Evolutionary conservation across 495 filamentous ascomycete species (phyloP).

Genomic region (Penicillium bovifimosum): DNA sequence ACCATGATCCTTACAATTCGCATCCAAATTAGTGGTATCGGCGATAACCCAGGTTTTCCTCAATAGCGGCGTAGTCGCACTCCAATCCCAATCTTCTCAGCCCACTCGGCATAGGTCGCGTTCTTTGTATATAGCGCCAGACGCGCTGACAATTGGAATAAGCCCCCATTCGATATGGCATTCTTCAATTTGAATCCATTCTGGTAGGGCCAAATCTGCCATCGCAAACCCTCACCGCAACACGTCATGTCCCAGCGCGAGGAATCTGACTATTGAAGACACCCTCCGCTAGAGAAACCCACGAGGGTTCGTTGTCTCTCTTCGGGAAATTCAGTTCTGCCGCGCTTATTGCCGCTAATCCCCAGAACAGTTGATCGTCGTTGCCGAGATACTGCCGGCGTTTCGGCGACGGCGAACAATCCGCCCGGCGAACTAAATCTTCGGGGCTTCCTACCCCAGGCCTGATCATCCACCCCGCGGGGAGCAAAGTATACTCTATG

Average conservation of each 20-base stretch:
- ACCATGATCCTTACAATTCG: slow-evolving; percentile 52
- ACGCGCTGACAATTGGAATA: slow-evolving; percentile 70
- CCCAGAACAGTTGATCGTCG: slow-evolving; percentile 77
- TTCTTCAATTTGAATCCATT: slow-evolving; percentile 75
- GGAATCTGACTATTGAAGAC: slow-evolving; percentile 57
- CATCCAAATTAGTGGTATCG: slow-evolving; percentile 54
- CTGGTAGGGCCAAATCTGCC: slow-evolving; percentile 78
- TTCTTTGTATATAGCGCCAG: slow-evolving; percentile 69
- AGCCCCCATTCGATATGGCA: slow-evolving; percentile 64
- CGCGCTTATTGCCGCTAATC: slow-evolving; percentile 60
- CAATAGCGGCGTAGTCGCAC: slow-evolving; percentile 48
- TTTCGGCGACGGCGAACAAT: too few species aligned
- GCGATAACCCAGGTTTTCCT: slow-evolving; percentile 46
- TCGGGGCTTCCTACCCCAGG: too few species aligned
- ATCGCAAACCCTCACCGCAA: slow-evolving; percentile 70
- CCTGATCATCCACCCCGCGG: too few species aligned
- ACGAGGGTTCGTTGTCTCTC: slow-evolving; percentile 48
- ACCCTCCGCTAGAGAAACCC: slow-evolving; percentile 51
- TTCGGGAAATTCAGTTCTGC: slow-evolving; percentile 66
- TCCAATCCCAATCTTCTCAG: slow-evolving; percentile 65
- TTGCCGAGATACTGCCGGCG: slow-evolving; percentile 50
- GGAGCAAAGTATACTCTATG: too few species aligned
- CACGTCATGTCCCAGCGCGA: slow-evolving; percentile 56
- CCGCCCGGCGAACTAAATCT: too few species aligned
- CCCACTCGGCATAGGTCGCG: slow-evolving; percentile 67